A percentile compares a stretch with the other conserved stretches of the same genome.
Evolutionary conservation across 208 protist species (phyloP).

Genomic region (Novymonas esmeraldas): DNA sequence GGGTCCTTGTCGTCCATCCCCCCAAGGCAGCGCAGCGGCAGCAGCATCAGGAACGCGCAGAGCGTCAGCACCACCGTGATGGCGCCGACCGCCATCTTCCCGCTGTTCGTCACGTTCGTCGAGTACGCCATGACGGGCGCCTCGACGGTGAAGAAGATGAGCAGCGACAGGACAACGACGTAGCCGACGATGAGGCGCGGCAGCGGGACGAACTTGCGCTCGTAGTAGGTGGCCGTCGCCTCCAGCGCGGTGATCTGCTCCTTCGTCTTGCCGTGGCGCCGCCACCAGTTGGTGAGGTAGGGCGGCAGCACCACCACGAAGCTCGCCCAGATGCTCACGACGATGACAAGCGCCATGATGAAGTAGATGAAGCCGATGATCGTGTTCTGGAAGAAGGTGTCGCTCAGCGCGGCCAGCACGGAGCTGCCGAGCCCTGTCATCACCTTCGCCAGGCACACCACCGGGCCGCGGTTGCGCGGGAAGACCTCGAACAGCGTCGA

Average conservation of each 20-base stretch:
- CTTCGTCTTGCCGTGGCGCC: conserved; percentile 45
- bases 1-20: conserved; percentile 47
- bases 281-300: conserved; percentile 70
- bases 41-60: conserved; percentile 46
- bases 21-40: conserved; percentile 50
- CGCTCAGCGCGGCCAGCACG: conserved; percentile 43
- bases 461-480: conserved; percentile 67
- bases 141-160: conserved; percentile 65
- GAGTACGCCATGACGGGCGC: conserved; percentile 57
- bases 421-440: conserved; percentile 77
- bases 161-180: conserved; percentile 35
- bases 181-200: conserved; percentile 50
- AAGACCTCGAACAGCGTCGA: conserved; percentile 62
- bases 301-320: conserved; percentile 61
- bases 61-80: conserved; percentile 46
- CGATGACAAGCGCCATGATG: conserved; percentile 44
- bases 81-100: conserved; percentile 38
- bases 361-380: conserved; percentile 63
- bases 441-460: conserved; percentile 72
- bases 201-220: conserved; percentile 59
- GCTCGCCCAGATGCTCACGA: conserved; percentile 44
- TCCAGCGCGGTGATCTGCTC: conserved; percentile 41
- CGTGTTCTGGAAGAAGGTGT: conserved; percentile 50
- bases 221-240: conserved; percentile 39
- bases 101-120: conserved; percentile 18